Evolutionary conservation across 257 asterid genomes (phyloP).

Genomic region (Paulownia fortunei): DNA sequence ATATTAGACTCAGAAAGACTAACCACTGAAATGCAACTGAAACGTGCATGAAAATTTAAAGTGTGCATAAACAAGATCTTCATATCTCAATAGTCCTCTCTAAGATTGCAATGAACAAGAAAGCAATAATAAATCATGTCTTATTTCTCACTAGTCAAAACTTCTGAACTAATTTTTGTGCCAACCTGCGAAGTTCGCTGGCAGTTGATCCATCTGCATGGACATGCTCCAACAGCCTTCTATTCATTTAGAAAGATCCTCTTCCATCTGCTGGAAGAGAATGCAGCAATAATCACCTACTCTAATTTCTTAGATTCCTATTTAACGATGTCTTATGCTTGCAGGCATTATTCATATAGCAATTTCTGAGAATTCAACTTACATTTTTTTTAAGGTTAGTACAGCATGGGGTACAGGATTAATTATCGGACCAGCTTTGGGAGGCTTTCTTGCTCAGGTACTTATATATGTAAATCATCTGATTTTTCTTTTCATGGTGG

Average conservation of each 20-base stretch:
- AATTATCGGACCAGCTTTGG: conserved; percentile 88
- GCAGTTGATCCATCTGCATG: background rate
- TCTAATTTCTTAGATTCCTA: background rate
- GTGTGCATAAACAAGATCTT: background rate
- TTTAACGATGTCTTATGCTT: background rate
- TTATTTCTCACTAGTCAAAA: too few species aligned
- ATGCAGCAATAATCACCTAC: background rate
- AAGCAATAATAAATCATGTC: too few species aligned
- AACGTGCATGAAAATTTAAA: conserved; percentile 8
- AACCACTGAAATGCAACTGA: background rate
- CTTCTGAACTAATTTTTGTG: background rate
- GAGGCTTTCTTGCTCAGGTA: conserved; percentile 94
- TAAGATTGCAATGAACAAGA: background rate
- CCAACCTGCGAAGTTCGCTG: too few species aligned
- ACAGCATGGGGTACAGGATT: conserved; percentile 90
- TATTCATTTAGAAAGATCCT: background rate
- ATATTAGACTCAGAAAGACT: background rate
- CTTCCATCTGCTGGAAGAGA: background rate
- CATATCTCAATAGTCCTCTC: background rate
- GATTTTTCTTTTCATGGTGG: too few species aligned
- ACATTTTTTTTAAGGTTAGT: conserved; percentile 60
- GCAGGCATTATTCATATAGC: background rate
- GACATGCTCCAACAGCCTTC: background rate
- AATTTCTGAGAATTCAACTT: conserved; percentile 23
- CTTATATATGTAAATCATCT: background rate